phyloP scores from a whole-genome alignment of 2,329 filamentous ascomycete genomes.

The Biscogniauxia sp. region DNA sequence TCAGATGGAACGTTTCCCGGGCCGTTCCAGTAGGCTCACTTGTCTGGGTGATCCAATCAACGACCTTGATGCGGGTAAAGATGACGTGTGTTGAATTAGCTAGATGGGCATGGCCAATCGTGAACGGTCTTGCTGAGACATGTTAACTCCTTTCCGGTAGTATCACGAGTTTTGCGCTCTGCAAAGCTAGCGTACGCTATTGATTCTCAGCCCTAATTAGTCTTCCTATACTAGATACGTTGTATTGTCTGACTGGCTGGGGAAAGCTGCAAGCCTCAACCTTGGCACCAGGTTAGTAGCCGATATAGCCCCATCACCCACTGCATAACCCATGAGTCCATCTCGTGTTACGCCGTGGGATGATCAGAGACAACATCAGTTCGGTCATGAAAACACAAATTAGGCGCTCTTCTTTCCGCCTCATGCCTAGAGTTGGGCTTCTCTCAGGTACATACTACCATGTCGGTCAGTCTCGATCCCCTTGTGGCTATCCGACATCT shows the following conservation, averaged over 20 bases:
- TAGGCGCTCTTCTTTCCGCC: background rate
- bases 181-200: background rate
- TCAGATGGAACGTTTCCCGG: background rate
- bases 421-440: background rate
- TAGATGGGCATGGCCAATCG: background rate
- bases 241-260: background rate
- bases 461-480: background rate
- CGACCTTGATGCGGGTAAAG: background rate
- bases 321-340: background rate
- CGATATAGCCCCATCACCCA: background rate
- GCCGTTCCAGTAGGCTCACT: background rate
- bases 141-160: background rate
- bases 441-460: background rate
- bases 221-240: background rate
- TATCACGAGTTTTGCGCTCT: background rate
- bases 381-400: background rate
- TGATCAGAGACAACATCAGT: background rate
- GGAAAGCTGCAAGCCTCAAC: background rate
- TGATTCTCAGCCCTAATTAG: background rate
- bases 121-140: background rate
- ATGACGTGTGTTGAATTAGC: background rate
- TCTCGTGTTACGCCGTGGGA: background rate
- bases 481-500: background rate
- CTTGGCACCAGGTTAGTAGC: background rate
- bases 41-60: background rate